Evolutionary conservation across 1,284 basidiomycete species (phyloP).

Genomic region (Pyrrhoderma noxium): DNA sequence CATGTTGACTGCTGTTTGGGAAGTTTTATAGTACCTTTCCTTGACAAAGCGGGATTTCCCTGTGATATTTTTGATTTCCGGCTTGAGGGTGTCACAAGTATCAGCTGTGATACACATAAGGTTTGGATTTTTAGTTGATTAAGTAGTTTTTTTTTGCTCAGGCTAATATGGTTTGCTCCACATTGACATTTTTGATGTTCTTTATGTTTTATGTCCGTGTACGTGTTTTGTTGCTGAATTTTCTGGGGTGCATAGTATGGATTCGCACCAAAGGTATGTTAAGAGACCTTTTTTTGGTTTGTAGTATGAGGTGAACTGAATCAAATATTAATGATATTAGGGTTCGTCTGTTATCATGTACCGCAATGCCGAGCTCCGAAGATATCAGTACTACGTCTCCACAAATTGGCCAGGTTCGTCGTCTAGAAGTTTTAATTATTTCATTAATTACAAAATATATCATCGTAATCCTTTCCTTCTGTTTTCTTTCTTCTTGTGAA

Average conservation of each 20-base stretch:
- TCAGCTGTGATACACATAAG: slow-evolving; percentile 92
- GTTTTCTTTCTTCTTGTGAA: slow-evolving; percentile 14
- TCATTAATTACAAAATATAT: too few species aligned
- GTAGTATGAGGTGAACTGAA: not conserved
- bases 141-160: not conserved
- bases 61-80: slow-evolving; percentile 75
- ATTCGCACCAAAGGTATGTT: slow-evolving; percentile 69
- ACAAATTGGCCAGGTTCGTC: slow-evolving; percentile 67
- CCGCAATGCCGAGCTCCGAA: slow-evolving; percentile 61
- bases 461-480: slow-evolving; percentile 5
- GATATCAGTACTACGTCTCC: slow-evolving; percentile 80
- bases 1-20: slow-evolving; percentile 95
- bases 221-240: not conserved
- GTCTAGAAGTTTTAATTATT: slow-evolving; percentile 20
- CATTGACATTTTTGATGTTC: not conserved
- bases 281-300: not conserved
- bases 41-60: slow-evolving; percentile 50
- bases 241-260: slow-evolving; percentile 48
- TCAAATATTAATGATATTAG: slow-evolving; percentile 30
- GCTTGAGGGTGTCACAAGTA: slow-evolving; percentile 83
- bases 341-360: slow-evolving; percentile 96
- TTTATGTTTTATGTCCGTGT: not conserved
- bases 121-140: slow-evolving; percentile 35
- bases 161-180: not conserved
- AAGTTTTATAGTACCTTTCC: slow-evolving; percentile 87